Base-by-base conservation (phyloP, 176 grass and related monocot species). In the Melocanna baccifera region DNA sequence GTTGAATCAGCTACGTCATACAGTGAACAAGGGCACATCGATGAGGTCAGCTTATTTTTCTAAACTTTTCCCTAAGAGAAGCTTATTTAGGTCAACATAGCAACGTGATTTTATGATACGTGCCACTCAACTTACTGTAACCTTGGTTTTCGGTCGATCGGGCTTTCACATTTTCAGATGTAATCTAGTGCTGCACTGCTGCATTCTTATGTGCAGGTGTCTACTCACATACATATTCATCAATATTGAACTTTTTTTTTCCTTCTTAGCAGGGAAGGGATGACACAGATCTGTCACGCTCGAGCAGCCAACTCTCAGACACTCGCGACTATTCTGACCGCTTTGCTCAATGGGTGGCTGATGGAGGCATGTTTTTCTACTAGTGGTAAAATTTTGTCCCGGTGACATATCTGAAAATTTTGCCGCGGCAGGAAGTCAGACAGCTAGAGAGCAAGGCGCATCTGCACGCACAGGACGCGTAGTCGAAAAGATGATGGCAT, bases 311-410 rank as follows among this genome's bases (percentile, higher is more conserved):
- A 72, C 39, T 84, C 41, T 71, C 29, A 19, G 76, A 74, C 19
- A 12, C 25, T 20, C 37, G 41, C 2, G 86, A 94, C 56, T 96
- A 94, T 76, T 89, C 97, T 0, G 90, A 92, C 36, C 87, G 74
- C 28, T 99, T 99, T 85, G 87, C 86, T 30, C 48, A 91, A 5
- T 99, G 97, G 97, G 84, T 99, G 50, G 86, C 81, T 40, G 74
- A 83, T 76, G 93, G 91, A 63, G 90, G 90, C 77, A 88, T 89
- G 75, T 53, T 99, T 61, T 96, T 83, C 87, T 94, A 94, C 83
- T 95, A 91, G 84, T 64, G 42, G 56, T 52, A 62, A 71, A 76
- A 41, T 52, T 76, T 34, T 67, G 26, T 47, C 67, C 52, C 63
- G 50, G 51, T 70, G 78, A 41, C 30, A 67, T 39, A 50, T 67